Base-by-base conservation (phyloP, 164 flowering plant species). In the Sedum album region DNA sequence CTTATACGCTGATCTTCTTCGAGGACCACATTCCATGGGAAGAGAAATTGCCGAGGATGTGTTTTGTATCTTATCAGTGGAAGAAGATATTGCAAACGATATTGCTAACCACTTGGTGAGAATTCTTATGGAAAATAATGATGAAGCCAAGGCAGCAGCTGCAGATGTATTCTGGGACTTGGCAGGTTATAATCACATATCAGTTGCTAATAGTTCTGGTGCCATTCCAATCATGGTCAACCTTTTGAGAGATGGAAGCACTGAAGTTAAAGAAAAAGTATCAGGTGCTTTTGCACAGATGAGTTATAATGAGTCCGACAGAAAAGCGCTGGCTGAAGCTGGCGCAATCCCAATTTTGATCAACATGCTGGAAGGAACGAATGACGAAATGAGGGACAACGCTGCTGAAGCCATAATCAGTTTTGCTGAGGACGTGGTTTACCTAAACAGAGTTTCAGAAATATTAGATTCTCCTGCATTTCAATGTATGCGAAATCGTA, bases 31-130 rank as follows among this genome's bases (percentile, higher is more conserved):
- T 14, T 75, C 73, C 3, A 66, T 78, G 7, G 87, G 83, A 17
- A 77, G 70, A 70, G 89, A 85, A 68, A 78, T 83, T 66, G 83
- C 82, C 0, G 84, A 80, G 72, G 87, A 83, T 73, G 84, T 77
- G 57, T 79, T 85, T 26, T 82, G 83, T 69, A 68, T 83, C 41
- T 74, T 83, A 67, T 82, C 84, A 28, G 78, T 83, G 69, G 74
- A 75, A 20, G 86, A 85, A 70, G 79, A 20, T 33, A 85, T 77
- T 77, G 89, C 83, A 5, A 71, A 77, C 41, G 68, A 55, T 21
- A 82, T 85, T 64, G 74, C 69, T 18, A 78, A 68, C 41, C 79
- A 82, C 66, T 71, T 82, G 70, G 82, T 79, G 60, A 77, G 73
- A 39, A 82, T 84, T 74, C 83, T 86, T 42, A 74, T 66, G 62